Conservation (phyloP, 2,329 filamentous ascomycete species). For the Zopfia rhizophila region DNA sequence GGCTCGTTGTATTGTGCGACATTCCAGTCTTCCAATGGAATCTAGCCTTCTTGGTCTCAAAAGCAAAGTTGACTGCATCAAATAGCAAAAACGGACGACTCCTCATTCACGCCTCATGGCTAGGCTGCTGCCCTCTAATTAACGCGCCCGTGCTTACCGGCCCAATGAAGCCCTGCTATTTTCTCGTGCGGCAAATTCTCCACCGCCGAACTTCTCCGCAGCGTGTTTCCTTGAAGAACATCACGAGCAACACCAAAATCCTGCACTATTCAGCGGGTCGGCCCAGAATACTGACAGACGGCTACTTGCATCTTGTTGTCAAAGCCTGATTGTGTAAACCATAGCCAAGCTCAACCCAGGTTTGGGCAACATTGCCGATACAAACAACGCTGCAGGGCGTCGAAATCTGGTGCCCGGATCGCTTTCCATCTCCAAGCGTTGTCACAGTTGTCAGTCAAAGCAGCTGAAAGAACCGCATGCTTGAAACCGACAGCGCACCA, state of each 20-base stretch:
- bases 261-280: constrained; percentile 29
- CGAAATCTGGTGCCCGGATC: constrained; percentile 13
- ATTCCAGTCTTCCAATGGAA: constrained; percentile 28
- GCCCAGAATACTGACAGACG: constrained; percentile 27
- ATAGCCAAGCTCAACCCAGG: neutral
- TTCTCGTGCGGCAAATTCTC: constrained; percentile 8
- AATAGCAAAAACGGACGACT: constrained; percentile 18
- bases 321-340: neutral
- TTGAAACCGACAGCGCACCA: no score
- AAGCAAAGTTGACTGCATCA: constrained; percentile 32
- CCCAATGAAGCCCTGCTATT: constrained; percentile 11
- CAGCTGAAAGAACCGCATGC: no score
- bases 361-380: constrained; percentile 9
- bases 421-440: constrained; percentile 20
- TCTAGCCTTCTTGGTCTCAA: constrained; percentile 34
- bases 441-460: no score
- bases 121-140: constrained; percentile 20
- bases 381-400: constrained; percentile 6
- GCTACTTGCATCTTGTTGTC: constrained; percentile 36
- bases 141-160: constrained; percentile 9
- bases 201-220: constrained; percentile 40
- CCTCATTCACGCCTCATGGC: constrained; percentile 26
- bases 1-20: constrained; percentile 29
- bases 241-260: constrained; percentile 17
- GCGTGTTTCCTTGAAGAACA: constrained; percentile 9